phyloP scores from a whole-genome alignment of 371 early-diverging fungal genomes.

The Rhizopus arrhizus region DNA sequence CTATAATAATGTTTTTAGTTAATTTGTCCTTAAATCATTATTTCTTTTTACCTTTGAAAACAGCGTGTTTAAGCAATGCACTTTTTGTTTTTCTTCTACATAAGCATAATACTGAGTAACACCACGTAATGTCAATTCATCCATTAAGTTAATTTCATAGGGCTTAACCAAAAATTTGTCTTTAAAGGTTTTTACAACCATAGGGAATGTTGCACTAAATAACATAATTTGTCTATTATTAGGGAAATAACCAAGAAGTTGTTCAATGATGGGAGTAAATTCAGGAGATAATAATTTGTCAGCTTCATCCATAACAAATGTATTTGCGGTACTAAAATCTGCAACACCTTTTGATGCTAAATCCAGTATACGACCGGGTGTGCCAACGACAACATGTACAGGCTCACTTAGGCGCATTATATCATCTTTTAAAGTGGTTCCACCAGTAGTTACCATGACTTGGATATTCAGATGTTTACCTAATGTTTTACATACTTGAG shows the following conservation, averaged over 20 bases:
- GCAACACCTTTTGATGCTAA: conserved; percentile 89
- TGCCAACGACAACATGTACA: conserved; percentile 95
- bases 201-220: conserved; percentile 98
- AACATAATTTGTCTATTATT: conserved; percentile 91
- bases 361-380: conserved; percentile 97
- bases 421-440: conserved; percentile 96
- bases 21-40: neutral
- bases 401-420: conserved; percentile 89
- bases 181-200: conserved; percentile 93
- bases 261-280: conserved; percentile 93
- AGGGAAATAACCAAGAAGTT: conserved; percentile 83
- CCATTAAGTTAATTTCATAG: conserved; percentile 98
- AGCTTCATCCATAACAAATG: conserved; percentile 98
- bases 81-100: conserved; percentile 97
- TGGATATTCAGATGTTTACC: conserved; percentile 90
- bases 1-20: conserved; percentile 22
- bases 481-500: conserved; percentile 90
- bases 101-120: conserved; percentile 98
- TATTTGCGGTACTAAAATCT: conserved; percentile 79
- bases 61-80: conserved; percentile 95
- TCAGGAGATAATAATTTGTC: conserved; percentile 97
- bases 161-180: conserved; percentile 91
- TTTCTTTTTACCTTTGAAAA: conserved; percentile 73
- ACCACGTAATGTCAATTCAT: conserved; percentile 95
- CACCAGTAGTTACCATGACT: conserved; percentile 97